Conservation (phyloP, 192 early-diverging fungal genomes). For the Entophlyctis luteolus region DNA sequence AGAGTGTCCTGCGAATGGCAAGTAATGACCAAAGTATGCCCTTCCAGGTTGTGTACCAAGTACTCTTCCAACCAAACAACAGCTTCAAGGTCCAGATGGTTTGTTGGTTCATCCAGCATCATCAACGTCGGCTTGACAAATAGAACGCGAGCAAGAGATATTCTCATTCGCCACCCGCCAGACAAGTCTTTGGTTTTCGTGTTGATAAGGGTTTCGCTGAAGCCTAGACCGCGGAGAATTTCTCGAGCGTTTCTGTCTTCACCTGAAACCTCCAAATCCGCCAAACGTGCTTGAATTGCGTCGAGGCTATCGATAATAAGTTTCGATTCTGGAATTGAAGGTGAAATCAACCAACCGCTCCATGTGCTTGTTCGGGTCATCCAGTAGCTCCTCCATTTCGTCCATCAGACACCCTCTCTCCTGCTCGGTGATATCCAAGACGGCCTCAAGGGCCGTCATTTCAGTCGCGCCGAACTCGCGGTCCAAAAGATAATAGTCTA, state of each 20-base stretch:
- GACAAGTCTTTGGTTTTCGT: slow-evolving; percentile 93
- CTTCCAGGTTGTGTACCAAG: slow-evolving; percentile 58
- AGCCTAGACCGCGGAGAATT: slow-evolving; percentile 91
- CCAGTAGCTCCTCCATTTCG: slow-evolving; percentile 36
- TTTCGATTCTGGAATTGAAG: slow-evolving; percentile 34
- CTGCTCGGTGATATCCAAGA: slow-evolving; percentile 79
- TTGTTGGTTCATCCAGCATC: slow-evolving; percentile 63
- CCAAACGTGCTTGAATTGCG: slow-evolving; percentile 94
- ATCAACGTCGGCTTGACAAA: slow-evolving; percentile 84
- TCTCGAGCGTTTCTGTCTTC: slow-evolving; percentile 87
- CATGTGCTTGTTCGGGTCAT: slow-evolving; percentile 31
- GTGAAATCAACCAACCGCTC: slow-evolving; percentile 72
- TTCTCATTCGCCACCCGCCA: slow-evolving; percentile 99
- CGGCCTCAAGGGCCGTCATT: slow-evolving; percentile 86
- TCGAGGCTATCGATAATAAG: slow-evolving; percentile 76
- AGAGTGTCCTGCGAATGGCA: slow-evolving; percentile 95
- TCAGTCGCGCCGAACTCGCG: slow-evolving; percentile 94
- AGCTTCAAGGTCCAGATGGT: slow-evolving; percentile 85
- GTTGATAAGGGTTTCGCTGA: slow-evolving; percentile 77
- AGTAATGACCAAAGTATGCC: slow-evolving; percentile 80
- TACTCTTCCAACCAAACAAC: slow-evolving; percentile 84
- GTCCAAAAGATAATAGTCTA: slow-evolving; percentile 95
- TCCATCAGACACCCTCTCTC: slow-evolving; percentile 49
- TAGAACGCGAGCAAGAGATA: slow-evolving; percentile 90
- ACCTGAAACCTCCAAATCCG: slow-evolving; percentile 82